These are phyloP conservation scores for Thecaphora thlaspeos DNA, from an alignment of 1,284 basidiomycete genomes.

Conservation along the genomic window DNA sequence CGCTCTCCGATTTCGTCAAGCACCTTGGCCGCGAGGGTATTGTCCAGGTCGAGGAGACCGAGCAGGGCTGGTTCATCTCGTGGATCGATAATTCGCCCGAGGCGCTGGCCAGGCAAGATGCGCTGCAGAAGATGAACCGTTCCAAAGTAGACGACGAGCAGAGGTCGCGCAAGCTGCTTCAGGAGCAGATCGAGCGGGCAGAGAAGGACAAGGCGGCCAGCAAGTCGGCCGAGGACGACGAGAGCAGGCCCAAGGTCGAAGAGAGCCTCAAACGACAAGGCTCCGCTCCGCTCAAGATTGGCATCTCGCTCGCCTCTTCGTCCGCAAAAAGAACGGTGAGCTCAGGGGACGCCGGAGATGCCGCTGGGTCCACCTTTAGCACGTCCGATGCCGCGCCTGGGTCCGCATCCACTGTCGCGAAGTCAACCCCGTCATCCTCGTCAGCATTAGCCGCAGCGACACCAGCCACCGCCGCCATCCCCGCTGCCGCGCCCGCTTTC, in stretches of 20 bases:
- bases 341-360: no score
- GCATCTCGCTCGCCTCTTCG: constrained; percentile 12
- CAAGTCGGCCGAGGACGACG: not conserved
- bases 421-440: not conserved
- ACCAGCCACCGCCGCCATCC: no score
- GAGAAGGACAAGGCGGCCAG: constrained; percentile 54
- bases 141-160: constrained; percentile 90
- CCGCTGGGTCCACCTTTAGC: no score
- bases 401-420: not conserved
- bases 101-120: constrained; percentile 82
- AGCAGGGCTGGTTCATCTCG: constrained; percentile 92
- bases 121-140: constrained; percentile 91
- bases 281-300: constrained; percentile 36
- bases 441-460: not conserved
- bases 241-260: constrained; percentile 6
- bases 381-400: no score
- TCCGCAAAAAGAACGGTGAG: not conserved
- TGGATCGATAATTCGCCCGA: constrained; percentile 97
- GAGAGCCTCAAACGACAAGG: constrained; percentile 27
- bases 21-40: constrained; percentile 84
- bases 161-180: constrained; percentile 81
- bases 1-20: constrained; percentile 88
- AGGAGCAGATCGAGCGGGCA: constrained; percentile 92
- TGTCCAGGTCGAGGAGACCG: constrained; percentile 91
- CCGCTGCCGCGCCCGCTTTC: constrained; percentile 16